Evolutionary conservation across 306 rosid species (phyloP), one percentile per base, ranked within the genome.

Genomic region (Cicer judaicum): DNA sequence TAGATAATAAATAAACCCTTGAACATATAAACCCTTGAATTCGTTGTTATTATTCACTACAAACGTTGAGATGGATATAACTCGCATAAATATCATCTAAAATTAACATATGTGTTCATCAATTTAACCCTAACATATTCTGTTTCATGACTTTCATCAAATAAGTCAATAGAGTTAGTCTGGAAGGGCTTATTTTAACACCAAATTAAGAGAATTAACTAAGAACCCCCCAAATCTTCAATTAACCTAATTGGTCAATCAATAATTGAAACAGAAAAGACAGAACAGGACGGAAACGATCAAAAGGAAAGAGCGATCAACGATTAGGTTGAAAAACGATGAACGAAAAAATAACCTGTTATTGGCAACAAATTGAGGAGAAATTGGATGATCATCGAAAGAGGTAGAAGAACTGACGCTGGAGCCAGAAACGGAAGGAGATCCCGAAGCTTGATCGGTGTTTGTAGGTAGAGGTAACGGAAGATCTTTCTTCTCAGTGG

Each of bases 351-450:
- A 0, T 75, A 73, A 91, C 95, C 97, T 94, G 85, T 40, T 91
- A 85, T 41, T 50, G 72, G 38, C 24, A 81, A 41, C 72, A 11
- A 79, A 73, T 3, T 86, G 88, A 56, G 80, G 87, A 34, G 81
- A 83, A 76, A 84, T 61, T 24, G 69, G 87, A 43, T 86, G 91
- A 34, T 91, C 97, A 8, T 92, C 97, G 5, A 71, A 89, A 3
- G 96, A 91, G 40, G 89, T 84, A 42, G 93, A 86, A 12, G 98
- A 94, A 69, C 90, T 94, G 8, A 82, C 78, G 84, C 95, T 91
- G 2, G 98, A 94, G 49, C 84, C 81, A 29, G 98, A 91, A 4
- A 52, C 71, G 3, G 92, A 85, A 42, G 73, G 84, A 71, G 87
- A 93, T 89, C 92, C 96, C 14, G 76, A 65, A 2, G 73, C 87